A percentile compares a stretch with the other conserved stretches of the same genome.
Conservation (phyloP, 192 early-diverging fungal species). For the Kappamyces sp. region DNA sequence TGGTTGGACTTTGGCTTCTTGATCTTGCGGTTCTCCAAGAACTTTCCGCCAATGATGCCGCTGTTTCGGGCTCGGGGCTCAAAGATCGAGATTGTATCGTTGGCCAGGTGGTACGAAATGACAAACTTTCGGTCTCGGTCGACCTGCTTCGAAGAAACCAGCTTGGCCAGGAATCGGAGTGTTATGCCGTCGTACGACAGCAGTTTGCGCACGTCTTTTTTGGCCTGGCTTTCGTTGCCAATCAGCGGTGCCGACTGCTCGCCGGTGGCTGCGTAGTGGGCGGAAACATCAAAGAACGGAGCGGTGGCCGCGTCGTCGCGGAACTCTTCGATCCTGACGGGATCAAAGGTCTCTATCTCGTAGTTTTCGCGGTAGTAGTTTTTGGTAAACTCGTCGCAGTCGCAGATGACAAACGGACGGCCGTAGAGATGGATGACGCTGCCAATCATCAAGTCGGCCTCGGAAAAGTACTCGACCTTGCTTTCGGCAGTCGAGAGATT, state of each 20-base stretch:
- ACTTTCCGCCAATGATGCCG: slow-evolving; percentile 56
- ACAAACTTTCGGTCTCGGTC: slow-evolving; percentile 55
- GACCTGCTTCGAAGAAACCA: slow-evolving; percentile 36
- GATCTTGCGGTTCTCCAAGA: slow-evolving; percentile 47
- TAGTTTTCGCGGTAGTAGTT: slow-evolving; percentile 49
- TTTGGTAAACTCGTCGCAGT: slow-evolving; percentile 57
- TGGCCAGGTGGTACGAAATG: slow-evolving; percentile 42
- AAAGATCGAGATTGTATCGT: slow-evolving; percentile 54
- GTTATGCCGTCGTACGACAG: slow-evolving; percentile 38
- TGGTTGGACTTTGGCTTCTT: slow-evolving; percentile 35
- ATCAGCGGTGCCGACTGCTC: slow-evolving; percentile 21
- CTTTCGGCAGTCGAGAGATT: slow-evolving; percentile 13
- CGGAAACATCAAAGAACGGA: slow-evolving; percentile 24
- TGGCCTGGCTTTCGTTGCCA: slow-evolving; percentile 26
- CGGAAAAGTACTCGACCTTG: slow-evolving; percentile 38
- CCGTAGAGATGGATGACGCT: slow-evolving; percentile 51
- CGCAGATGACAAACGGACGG: slow-evolving; percentile 53
- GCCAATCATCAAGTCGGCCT: slow-evolving; percentile 53
- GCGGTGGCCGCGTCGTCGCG: slow-evolving; percentile 20
- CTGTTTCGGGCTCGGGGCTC: slow-evolving; percentile 50
- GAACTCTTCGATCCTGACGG: slow-evolving; percentile 43
- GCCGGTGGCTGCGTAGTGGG: slow-evolving; percentile 20
- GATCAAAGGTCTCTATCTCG: slow-evolving; percentile 45
- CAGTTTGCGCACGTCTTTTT: slow-evolving; percentile 40
- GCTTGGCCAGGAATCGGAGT: slow-evolving; percentile 37